phyloP scores from a whole-genome alignment of 257 asterid genomes.

The Dorcoceras hygrometricum region DNA sequence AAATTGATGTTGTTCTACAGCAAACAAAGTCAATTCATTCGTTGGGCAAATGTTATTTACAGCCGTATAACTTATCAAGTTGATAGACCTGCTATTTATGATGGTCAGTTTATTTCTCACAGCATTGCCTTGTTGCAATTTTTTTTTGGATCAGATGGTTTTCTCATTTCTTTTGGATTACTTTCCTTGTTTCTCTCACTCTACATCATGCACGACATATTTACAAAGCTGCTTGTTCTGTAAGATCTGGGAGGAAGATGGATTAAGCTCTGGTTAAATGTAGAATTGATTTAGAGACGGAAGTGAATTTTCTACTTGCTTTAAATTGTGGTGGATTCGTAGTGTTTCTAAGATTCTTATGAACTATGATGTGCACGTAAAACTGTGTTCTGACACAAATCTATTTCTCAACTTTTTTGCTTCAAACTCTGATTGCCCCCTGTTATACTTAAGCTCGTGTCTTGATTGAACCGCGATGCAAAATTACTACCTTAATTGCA shows the following conservation, averaged over 20 bases:
- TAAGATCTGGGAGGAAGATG: background rate
- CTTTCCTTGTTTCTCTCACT: constrained; percentile 1
- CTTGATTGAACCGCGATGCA: background rate
- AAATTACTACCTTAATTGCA: background rate
- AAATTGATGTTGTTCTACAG: constrained; percentile 77
- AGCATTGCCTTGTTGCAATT: background rate
- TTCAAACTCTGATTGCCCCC: background rate
- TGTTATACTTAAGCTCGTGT: background rate
- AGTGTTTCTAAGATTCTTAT: background rate
- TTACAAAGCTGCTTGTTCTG: background rate
- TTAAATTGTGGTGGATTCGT: background rate
- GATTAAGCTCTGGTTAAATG: background rate
- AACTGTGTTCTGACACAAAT: background rate
- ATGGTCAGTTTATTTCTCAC: constrained; percentile 50
- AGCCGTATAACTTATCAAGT: constrained; percentile 64
- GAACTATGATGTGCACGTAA: background rate
- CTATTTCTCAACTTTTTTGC: background rate
- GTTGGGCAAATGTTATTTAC: constrained; percentile 81
- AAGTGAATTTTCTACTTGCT: too few relatives aligned
- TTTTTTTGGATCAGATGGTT: constrained; percentile 6
- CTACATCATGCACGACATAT: background rate
- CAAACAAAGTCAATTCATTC: constrained; percentile 85
- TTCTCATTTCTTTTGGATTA: constrained; percentile 13
- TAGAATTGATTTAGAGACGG: background rate
- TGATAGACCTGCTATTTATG: constrained; percentile 78